Conservation (phyloP, 352 stramenopile species). For the Pilasporangium apinafurcum region DNA sequence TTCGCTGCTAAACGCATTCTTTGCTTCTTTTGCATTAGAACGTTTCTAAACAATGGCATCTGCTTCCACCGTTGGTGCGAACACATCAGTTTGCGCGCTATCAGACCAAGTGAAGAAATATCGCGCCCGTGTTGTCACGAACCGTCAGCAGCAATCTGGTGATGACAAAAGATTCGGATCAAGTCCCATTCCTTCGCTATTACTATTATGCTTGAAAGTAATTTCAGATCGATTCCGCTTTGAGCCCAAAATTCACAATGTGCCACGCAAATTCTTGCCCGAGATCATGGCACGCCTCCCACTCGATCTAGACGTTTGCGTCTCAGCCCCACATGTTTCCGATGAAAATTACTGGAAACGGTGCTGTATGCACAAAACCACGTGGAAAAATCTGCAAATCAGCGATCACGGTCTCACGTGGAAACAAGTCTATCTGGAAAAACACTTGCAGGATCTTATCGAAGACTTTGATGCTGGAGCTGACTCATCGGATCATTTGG, state of each 20-base stretch:
- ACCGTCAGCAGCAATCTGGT: slow-evolving; percentile 11
- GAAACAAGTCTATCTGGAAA: slow-evolving; percentile 92
- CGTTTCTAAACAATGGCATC: no score
- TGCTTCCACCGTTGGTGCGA: slow-evolving; percentile 51
- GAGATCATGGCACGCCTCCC: slow-evolving; percentile 78
- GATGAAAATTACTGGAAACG: slow-evolving; percentile 95
- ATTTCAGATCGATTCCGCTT: slow-evolving; percentile 71
- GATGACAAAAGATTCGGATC: slow-evolving; percentile 7
- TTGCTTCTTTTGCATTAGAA: no score
- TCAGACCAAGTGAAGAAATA: slow-evolving; percentile 84
- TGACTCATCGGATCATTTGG: slow-evolving; percentile 52
- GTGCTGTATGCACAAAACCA: slow-evolving; percentile 70
- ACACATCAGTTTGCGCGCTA: slow-evolving; percentile 58
- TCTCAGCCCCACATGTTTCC: slow-evolving; percentile 79
- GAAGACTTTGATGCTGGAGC: slow-evolving; percentile 63
- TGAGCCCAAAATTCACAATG: slow-evolving; percentile 58
- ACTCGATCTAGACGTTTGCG: slow-evolving; percentile 73
- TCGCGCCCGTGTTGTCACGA: slow-evolving; percentile 45
- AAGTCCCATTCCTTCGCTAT: slow-evolving; percentile 34
- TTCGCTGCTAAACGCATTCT: no score
- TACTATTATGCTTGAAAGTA: slow-evolving; percentile 73
- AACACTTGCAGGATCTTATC: slow-evolving; percentile 63
- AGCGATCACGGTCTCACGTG: slow-evolving; percentile 88
- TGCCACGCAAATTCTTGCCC: slow-evolving; percentile 75
- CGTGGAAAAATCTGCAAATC: slow-evolving; percentile 90